phyloP scores from a whole-genome alignment of 164 flowering plant species.

The Umbilicus rupestris region DNA sequence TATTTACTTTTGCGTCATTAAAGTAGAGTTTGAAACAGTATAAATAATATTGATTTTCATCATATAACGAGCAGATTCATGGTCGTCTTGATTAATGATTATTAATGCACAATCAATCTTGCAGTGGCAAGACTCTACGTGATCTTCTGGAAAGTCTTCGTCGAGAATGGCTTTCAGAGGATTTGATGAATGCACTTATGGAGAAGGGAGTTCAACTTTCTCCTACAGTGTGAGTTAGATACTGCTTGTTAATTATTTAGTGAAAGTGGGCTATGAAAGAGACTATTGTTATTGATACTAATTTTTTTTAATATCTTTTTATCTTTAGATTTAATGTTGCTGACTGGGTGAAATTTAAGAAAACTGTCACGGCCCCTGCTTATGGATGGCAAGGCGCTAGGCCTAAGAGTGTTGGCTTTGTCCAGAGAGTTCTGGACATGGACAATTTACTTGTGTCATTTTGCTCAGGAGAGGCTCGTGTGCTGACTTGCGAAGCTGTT shows the following conservation, averaged over 20 bases:
- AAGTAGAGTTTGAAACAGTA: neutral
- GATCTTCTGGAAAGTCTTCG: slow-evolving; percentile 93
- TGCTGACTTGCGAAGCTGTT: slow-evolving; percentile 65
- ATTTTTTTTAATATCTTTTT: slow-evolving; percentile 9
- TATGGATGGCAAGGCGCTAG: slow-evolving; percentile 98
- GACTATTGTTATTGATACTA: neutral
- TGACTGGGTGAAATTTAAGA: slow-evolving; percentile 93
- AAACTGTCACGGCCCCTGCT: slow-evolving; percentile 57
- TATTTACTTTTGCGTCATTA: neutral
- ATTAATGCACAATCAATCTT: slow-evolving; percentile 12
- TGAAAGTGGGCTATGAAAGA: neutral
- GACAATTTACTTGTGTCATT: slow-evolving; percentile 76
- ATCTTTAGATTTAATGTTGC: slow-evolving; percentile 66
- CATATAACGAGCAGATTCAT: neutral
- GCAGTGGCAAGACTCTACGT: slow-evolving; percentile 81
- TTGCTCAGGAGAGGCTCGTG: slow-evolving; percentile 90
- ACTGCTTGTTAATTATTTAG: neutral
- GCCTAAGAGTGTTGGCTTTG: slow-evolving; percentile 91
- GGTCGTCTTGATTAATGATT: neutral
- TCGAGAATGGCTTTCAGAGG: slow-evolving; percentile 98
- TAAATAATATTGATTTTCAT: neutral
- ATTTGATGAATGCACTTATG: slow-evolving; percentile 78
- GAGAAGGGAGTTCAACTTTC: slow-evolving; percentile 72
- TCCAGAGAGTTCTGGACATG: slow-evolving; percentile 62
- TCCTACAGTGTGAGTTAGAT: slow-evolving; percentile 67